These are phyloP conservation scores for Mortierella hygrophila DNA, from an alignment of 192 early-diverging fungal species.

Conservation along the genomic window DNA sequence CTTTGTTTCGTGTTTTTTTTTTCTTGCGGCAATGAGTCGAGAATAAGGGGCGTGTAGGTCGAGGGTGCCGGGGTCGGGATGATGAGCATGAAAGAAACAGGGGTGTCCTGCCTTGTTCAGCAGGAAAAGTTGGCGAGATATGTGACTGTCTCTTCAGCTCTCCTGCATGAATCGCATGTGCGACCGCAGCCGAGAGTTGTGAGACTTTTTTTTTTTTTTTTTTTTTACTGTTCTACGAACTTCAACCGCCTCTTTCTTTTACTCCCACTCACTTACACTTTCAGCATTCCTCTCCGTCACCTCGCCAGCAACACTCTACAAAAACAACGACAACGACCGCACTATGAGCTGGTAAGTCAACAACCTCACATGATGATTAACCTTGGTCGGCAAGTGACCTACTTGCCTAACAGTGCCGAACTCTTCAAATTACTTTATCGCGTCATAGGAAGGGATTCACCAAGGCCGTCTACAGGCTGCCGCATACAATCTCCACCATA, in stretches of 20 bases:
- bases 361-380: not conserved
- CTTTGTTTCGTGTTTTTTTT: not conserved
- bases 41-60: not conserved
- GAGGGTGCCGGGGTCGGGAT: not conserved
- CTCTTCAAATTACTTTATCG: not conserved
- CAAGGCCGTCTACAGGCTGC: constrained; percentile 49
- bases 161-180: not conserved
- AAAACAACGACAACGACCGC: not conserved
- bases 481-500: constrained; percentile 47
- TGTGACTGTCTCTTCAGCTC: constrained; percentile 3
- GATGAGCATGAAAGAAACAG: not conserved
- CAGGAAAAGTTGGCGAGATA: not conserved
- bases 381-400: not conserved
- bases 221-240: not conserved
- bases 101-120: not conserved
- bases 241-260: not conserved
- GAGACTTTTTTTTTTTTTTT: not conserved
- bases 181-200: not conserved
- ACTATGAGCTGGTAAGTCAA: constrained; percentile 37
- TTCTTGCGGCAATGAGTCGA: not conserved
- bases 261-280: not conserved
- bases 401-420: not conserved
- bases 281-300: too few relatives aligned
- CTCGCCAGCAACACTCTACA: not conserved
- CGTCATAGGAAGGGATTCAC: constrained; percentile 51